phyloP scores from a whole-genome alignment of 2,329 filamentous ascomycete species.

The Verticillium klebahnii region DNA sequence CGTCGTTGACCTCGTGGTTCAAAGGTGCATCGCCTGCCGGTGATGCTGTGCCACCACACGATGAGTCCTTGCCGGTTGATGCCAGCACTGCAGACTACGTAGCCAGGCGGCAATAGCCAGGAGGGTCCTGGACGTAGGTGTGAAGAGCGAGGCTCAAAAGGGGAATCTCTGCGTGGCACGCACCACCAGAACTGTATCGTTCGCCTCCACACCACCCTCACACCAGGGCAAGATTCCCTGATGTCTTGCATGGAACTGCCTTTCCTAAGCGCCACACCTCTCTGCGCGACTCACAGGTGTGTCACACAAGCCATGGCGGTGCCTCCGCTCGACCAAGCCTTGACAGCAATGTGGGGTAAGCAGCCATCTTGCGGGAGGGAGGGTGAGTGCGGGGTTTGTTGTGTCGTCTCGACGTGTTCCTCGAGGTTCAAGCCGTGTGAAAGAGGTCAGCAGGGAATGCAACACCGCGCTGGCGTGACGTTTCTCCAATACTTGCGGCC shows the following conservation, averaged over 20 bases:
- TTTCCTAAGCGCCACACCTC: background rate
- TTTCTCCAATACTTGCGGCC: background rate
- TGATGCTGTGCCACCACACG: background rate
- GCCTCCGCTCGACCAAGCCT: background rate
- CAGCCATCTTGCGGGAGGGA: background rate
- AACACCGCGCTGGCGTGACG: background rate
- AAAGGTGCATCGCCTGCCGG: background rate
- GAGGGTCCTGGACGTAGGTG: background rate
- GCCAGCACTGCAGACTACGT: background rate
- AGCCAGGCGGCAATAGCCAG: background rate
- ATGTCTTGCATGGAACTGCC: conserved; percentile 3
- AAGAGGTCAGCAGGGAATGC: background rate
- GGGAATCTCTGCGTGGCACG: background rate
- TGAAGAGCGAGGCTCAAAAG: background rate
- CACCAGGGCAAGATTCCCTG: background rate
- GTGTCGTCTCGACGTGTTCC: background rate
- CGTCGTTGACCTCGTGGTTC: background rate
- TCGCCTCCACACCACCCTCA: background rate
- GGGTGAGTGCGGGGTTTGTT: background rate
- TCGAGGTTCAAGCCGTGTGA: background rate
- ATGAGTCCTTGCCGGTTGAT: background rate
- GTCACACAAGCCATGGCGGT: background rate
- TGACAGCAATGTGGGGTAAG: background rate
- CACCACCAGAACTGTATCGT: background rate
- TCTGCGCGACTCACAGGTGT: background rate